Evolutionary conservation across 345 rosid genomes (phyloP), one percentile per base, ranked within the genome.

Genomic region (Brassica nigra): DNA sequence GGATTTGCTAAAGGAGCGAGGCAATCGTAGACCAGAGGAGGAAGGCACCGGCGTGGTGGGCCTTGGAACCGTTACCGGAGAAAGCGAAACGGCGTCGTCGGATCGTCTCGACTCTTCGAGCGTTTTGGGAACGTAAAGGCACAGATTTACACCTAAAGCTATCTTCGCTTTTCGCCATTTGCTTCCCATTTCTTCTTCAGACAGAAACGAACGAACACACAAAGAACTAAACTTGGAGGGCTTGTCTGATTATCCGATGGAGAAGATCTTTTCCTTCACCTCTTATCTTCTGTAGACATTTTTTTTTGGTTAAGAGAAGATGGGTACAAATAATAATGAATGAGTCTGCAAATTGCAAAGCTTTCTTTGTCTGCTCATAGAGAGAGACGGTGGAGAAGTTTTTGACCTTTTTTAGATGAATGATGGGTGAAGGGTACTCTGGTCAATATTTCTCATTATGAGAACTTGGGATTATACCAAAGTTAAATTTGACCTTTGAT

Each of bases 91-190:
- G 71, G 82, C 73, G 77, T 85, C 89, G 31, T 91, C 78, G 34
- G 85, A 75, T 72, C 89, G 75, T 76, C 91, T 62, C 1, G 75
- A 52, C 57, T 52, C 57, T n/a, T 52, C 57, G 16, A 52, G 57
- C 64, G 89, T 78, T 65, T 79, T 79, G 29, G 98, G 97, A 62
- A 84, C 92, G 68, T 88, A 86, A 5, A 94, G 87, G 68, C 98
- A 92, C 81, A 84, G 66, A 69, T 92, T 90, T 59, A 88, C 66
- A 34, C 98, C 92, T 63, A 94, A 88, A 74, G 94, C 92, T 18
- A 85, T 8, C 85, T 90, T 94, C 5, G 86, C 94, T 74, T 90
- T 94, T 69, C 89, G 84, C 98, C 98, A 94, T 82, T 89, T 92
- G 81, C 93, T 89, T 42, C 85, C 90, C 98, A 90, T 57, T 65